Evolutionary conservation across 2,329 filamentous ascomycete species (phyloP).

Genomic region (Phaeoacremonium minimum): DNA sequence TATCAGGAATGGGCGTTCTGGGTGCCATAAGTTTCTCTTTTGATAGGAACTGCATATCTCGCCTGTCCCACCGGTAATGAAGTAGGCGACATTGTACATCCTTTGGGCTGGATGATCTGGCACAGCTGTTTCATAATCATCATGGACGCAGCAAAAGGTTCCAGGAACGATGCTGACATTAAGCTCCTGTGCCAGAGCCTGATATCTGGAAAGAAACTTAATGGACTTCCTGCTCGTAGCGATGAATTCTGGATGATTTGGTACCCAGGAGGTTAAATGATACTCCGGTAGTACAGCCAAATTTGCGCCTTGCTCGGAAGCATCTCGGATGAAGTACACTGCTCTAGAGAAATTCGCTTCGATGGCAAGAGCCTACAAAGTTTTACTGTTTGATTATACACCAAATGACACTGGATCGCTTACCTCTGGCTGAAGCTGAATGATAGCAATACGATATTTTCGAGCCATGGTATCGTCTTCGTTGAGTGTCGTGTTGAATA

Average conservation of each 20-base stretch:
- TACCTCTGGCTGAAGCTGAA: constrained; percentile 41
- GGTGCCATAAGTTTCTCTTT: constrained; percentile 76
- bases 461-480: too few species aligned
- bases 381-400: background rate
- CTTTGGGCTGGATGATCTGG: constrained; percentile 25
- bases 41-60: constrained; percentile 59
- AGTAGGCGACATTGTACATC: constrained; percentile 66
- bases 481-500: too few species aligned
- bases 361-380: constrained; percentile 11
- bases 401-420: constrained; percentile 3
- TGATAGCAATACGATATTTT: constrained; percentile 37
- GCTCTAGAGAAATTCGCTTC: constrained; percentile 29
- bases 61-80: constrained; percentile 58
- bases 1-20: constrained; percentile 60
- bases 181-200: constrained; percentile 59
- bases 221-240: constrained; percentile 50
- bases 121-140: constrained; percentile 5
- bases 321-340: constrained; percentile 39
- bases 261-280: constrained; percentile 70
- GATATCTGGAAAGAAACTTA: constrained; percentile 56
- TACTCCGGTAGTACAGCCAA: constrained; percentile 68
- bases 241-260: constrained; percentile 56
- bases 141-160: constrained; percentile 66
- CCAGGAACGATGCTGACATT: constrained; percentile 69
- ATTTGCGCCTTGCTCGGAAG: constrained; percentile 37